phyloP scores from a whole-genome alignment of 2,329 filamentous ascomycete genomes.

The Ceratocystiopsis sp. region DNA sequence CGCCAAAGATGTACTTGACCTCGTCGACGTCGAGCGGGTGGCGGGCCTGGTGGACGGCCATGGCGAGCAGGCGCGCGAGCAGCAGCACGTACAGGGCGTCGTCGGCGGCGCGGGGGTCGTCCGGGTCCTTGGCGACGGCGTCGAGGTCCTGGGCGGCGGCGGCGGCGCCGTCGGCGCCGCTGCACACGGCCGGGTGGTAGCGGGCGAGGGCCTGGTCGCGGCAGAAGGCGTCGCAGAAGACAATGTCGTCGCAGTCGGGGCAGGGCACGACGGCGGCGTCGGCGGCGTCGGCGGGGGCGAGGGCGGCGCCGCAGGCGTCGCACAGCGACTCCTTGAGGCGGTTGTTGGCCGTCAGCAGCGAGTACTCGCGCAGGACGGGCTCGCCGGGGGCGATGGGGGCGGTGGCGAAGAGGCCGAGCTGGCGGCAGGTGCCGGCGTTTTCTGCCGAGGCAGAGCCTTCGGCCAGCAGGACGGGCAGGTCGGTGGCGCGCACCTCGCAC shows the following conservation, averaged over 20 bases:
- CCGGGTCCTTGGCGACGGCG: conserved; percentile 45
- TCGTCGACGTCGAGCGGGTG: conserved; percentile 48
- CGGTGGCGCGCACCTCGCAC: conserved; percentile 60
- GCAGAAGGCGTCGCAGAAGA: conserved; percentile 47
- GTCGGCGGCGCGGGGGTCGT: conserved; percentile 40
- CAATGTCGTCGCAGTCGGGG: conserved; percentile 44
- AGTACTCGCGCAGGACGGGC: conserved; percentile 63
- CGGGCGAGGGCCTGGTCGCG: conserved; percentile 36
- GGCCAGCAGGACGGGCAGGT: conserved; percentile 54
- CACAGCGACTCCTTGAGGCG: conserved; percentile 73
- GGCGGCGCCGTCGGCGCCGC: conserved; percentile 47
- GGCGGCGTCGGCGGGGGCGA: conserved; percentile 49
- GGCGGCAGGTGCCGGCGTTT: conserved; percentile 33
- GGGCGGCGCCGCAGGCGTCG: conserved; percentile 67
- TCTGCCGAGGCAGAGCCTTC: conserved; percentile 14
- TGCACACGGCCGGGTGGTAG: conserved; percentile 50
- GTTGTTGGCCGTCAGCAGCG: conserved; percentile 77
- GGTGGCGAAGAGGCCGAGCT: conserved; percentile 81
- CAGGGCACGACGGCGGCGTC: conserved; percentile 35
- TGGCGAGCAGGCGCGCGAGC: conserved; percentile 44
- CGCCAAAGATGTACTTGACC: conserved; percentile 53
- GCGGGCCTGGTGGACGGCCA: conserved; percentile 40
- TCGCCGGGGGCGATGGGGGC: conserved; percentile 64
- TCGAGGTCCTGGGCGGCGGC: conserved; percentile 50
- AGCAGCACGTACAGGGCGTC: conserved; percentile 46